Conservation (phyloP, 2,329 filamentous ascomycete genomes). For the Tolypocladium cylindrosporum region DNA sequence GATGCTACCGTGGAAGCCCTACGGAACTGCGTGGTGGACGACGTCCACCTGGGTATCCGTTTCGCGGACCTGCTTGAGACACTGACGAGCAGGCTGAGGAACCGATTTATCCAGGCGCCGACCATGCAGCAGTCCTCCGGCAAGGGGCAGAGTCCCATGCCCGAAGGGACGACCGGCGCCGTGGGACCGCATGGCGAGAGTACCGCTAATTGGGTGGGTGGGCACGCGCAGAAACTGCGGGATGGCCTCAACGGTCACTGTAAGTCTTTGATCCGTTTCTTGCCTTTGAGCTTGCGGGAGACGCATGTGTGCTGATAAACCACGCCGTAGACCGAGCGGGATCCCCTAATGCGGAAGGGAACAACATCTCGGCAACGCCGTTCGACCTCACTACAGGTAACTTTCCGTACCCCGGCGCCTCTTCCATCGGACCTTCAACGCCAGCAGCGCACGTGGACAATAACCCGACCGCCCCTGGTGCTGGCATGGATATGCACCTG, state of each 20-base stretch:
- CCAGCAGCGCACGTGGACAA: conserved; percentile 31
- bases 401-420: conserved; percentile 42
- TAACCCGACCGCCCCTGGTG: conserved; percentile 6
- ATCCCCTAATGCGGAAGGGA: conserved; percentile 24
- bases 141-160: conserved; percentile 31
- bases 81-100: conserved; percentile 62
- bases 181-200: conserved; percentile 16
- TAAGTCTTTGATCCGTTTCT: conserved; percentile 10
- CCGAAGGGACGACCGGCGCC: conserved; percentile 19
- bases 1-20: conserved; percentile 65
- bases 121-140: conserved; percentile 30
- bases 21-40: conserved; percentile 70
- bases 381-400: conserved; percentile 46
- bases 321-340: conserved; percentile 23
- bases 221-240: conserved; percentile 28
- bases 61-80: conserved; percentile 78
- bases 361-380: conserved; percentile 52
- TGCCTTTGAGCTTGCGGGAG: not conserved
- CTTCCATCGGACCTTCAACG: conserved; percentile 40
- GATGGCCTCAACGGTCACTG: conserved; percentile 29
- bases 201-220: conserved; percentile 20
- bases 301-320: conserved; percentile 10
- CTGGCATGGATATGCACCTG: conserved; percentile 27
- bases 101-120: conserved; percentile 61
- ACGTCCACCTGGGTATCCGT: conserved; percentile 74